Conservation (phyloP, 2,329 filamentous ascomycete genomes). For the Lasiodiplodia sp. region DNA sequence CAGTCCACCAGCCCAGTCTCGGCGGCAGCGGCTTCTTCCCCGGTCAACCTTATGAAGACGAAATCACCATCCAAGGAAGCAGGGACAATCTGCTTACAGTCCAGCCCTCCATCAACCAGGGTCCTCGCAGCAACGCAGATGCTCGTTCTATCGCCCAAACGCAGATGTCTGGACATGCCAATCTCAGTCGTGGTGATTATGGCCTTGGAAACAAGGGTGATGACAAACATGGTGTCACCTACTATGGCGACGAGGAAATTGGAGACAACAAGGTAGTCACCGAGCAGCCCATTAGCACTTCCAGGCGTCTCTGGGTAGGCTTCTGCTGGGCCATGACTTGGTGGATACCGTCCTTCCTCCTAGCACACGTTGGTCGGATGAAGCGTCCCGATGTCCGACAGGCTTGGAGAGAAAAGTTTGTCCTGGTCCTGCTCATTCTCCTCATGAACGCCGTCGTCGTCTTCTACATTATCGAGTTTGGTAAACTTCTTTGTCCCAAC, state of each 20-base stretch:
- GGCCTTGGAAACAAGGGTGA: slow-evolving; percentile 89
- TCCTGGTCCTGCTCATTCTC: slow-evolving; percentile 80
- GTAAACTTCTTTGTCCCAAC: slow-evolving; percentile 85
- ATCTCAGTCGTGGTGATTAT: slow-evolving; percentile 74
- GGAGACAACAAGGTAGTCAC: slow-evolving; percentile 79
- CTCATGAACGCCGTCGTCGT: slow-evolving; percentile 81
- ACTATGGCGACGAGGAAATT: slow-evolving; percentile 82
- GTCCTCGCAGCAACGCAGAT: slow-evolving; percentile 53
- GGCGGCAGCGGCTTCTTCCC: slow-evolving; percentile 72
- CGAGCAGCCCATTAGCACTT: slow-evolving; percentile 67
- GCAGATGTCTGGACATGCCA: slow-evolving; percentile 63
- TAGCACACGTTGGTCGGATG: slow-evolving; percentile 89
- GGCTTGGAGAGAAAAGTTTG: slow-evolving; percentile 96
- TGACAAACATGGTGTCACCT: slow-evolving; percentile 53
- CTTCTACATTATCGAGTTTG: slow-evolving; percentile 92
- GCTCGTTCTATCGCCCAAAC: slow-evolving; percentile 62
- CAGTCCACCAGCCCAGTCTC: slow-evolving; percentile 61
- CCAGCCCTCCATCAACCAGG: slow-evolving; percentile 54
- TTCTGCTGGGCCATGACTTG: slow-evolving; percentile 89
- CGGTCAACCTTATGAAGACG: slow-evolving; percentile 61
- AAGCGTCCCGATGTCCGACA: slow-evolving; percentile 95
- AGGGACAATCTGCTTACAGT: slow-evolving; percentile 73
- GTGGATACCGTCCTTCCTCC: slow-evolving; percentile 88
- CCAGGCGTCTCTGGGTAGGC: slow-evolving; percentile 79
- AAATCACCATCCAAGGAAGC: slow-evolving; percentile 70